Evolutionary conservation across 192 early-diverging fungal species (phyloP), one percentile per base, ranked within the genome.

Genomic region (Globomyces pollinis-pini): DNA sequence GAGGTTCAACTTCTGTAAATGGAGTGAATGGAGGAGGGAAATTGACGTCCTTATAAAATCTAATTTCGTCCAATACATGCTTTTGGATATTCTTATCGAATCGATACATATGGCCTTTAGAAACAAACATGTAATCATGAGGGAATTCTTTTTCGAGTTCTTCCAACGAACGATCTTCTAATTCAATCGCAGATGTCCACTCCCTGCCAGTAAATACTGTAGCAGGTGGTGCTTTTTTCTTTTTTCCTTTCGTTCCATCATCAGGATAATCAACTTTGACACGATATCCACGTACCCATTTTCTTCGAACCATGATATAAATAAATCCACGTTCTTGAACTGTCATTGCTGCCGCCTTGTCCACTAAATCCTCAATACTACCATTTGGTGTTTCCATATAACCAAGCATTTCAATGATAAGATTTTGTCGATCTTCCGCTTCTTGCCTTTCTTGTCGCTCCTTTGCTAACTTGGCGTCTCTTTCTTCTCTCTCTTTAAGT

Each of bases 341-440:
- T 2, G 77, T 79, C 0, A 50, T 6, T 21, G 18, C 54, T 39
- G 65, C 60, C 35, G 60, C 61, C 35, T 76, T 76, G 3, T 68
- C 68, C 13, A 53, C 32, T 1, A 74, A 62, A 42, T 79, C 77
- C 57, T 74, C 71, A n/a, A 79, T 60, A 57, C 66, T 71, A 21
- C 77, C 77, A 52, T 69, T 69, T 16, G 77, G 74, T n/a, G 77
- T 69, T 55, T 79, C 70, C 77, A 79, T 79, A 58, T 68, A 79
- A 7, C 74, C 77, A 18, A 79, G 59, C 63, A 79, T 61, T 59
- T 79, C 77, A 20, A 76, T 76, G 50, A 77, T 69, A 15, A 73
- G 57, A 20, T 75, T 69, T 44, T 73, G 62, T 34, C 69, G 66
- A 32, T 54, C 21, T 41, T 71, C 67, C 9, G 55, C 53, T 55